Conservation (phyloP, 345 rosid species). For the Murraya koenigii region DNA sequence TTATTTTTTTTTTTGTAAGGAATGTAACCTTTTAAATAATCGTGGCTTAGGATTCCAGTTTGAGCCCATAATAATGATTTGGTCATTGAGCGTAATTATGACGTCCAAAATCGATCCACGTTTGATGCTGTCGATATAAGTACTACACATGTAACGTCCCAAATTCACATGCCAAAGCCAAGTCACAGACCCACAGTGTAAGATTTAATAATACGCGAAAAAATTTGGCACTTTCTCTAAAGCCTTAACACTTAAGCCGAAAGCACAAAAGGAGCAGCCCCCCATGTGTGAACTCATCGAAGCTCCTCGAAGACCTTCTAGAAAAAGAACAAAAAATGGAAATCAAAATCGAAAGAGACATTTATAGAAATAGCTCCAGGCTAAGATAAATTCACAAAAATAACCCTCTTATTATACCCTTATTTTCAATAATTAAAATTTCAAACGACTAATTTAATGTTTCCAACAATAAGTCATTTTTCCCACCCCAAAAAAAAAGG, state of each 20-base stretch:
- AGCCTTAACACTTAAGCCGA: conserved; percentile 28
- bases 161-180: neutral
- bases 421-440: no score
- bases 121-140: no score
- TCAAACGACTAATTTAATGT: no score
- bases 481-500: no score
- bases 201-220: neutral
- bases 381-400: no score
- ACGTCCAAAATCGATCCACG: neutral
- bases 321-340: conserved; percentile 9
- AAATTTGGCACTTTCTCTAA: neutral
- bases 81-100: neutral
- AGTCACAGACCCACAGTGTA: neutral
- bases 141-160: neutral
- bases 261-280: no score
- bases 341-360: neutral
- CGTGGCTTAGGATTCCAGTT: neutral
- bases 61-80: neutral
- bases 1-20: no score
- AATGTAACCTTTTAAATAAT: no score
- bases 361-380: no score
- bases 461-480: no score
- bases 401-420: no score
- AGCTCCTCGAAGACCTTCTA: conserved; percentile 29
- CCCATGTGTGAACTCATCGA: neutral